Conservation (phyloP, 176 grass and related monocot genomes). For the Musa schizocarpa region DNA sequence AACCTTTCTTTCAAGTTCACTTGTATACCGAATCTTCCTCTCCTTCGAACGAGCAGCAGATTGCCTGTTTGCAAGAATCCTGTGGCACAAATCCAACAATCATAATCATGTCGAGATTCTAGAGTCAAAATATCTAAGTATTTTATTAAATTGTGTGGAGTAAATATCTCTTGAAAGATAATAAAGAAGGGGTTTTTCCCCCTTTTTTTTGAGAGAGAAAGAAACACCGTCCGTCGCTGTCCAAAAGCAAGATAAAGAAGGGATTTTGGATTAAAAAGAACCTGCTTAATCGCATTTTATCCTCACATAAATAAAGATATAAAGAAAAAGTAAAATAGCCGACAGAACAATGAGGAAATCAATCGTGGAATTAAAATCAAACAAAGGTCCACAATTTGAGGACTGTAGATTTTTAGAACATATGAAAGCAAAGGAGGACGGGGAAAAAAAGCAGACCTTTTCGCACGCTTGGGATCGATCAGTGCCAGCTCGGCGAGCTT, state of each 20-base stretch:
- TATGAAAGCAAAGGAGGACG: not conserved
- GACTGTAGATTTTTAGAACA: not conserved
- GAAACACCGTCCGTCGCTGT: too few relatives aligned
- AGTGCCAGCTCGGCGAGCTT: conserved; percentile 74
- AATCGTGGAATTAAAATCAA: too few relatives aligned
- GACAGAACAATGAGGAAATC: too few relatives aligned
- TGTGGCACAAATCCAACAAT: conserved; percentile 3
- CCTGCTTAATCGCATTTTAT: not conserved
- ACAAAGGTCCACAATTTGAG: too few relatives aligned
- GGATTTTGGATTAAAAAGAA: not conserved
- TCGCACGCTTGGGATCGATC: conserved; percentile 84
- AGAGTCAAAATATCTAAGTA: not conserved
- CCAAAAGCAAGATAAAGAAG: too few relatives aligned
- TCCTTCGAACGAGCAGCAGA: conserved; percentile 96
- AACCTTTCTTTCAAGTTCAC: conserved; percentile 87
- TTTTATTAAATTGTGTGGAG: too few relatives aligned
- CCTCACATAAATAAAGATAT: too few relatives aligned
- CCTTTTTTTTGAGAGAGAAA: too few relatives aligned
- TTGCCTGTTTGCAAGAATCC: conserved; percentile 90
- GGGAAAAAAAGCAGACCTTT: conserved; percentile 33
- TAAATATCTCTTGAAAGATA: too few relatives aligned
- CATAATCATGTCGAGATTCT: not conserved
- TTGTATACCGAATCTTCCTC: conserved; percentile 87
- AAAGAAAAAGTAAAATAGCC: too few relatives aligned
- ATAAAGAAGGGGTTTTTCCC: too few relatives aligned